Evolutionary conservation across 208 protist genomes (phyloP).

Genomic region (Naegleria lovaniensis): DNA sequence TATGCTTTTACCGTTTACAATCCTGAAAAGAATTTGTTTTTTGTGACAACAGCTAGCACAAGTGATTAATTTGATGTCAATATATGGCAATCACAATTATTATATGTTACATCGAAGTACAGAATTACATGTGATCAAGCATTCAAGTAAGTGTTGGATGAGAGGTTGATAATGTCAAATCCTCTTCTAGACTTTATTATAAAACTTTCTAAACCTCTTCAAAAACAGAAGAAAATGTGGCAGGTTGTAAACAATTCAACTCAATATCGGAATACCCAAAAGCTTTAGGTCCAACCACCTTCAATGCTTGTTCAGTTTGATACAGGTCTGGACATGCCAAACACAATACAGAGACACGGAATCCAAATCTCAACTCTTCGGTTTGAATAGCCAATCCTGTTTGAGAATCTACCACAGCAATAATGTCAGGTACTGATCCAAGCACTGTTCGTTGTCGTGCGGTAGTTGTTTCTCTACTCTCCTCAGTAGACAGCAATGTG

Average conservation of each 20-base stretch:
- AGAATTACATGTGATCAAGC: too few relatives aligned
- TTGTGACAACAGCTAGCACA: not conserved
- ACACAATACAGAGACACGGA: not conserved
- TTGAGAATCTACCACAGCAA: not conserved
- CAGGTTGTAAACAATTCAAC: too few relatives aligned
- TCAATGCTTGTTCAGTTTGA: not conserved
- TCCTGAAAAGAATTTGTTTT: not conserved
- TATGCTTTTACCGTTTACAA: not conserved
- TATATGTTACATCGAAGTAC: too few relatives aligned
- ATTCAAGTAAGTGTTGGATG: too few relatives aligned
- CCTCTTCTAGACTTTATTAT: too few relatives aligned
- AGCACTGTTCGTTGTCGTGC: not conserved
- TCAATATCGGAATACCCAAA: not conserved
- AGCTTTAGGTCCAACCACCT: not conserved
- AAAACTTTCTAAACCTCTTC: too few relatives aligned
- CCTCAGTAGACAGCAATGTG: not conserved
- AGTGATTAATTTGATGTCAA: too few relatives aligned
- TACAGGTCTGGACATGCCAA: not conserved
- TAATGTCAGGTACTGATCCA: not conserved
- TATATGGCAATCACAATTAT: too few relatives aligned
- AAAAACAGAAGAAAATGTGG: too few relatives aligned
- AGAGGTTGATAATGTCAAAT: too few relatives aligned
- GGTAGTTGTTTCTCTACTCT: not conserved
- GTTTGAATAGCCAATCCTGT: not conserved
- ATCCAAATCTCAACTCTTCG: not conserved